Base-by-base conservation (phyloP, 2,329 filamentous ascomycete genomes). In the Bretziella fagacearum region DNA sequence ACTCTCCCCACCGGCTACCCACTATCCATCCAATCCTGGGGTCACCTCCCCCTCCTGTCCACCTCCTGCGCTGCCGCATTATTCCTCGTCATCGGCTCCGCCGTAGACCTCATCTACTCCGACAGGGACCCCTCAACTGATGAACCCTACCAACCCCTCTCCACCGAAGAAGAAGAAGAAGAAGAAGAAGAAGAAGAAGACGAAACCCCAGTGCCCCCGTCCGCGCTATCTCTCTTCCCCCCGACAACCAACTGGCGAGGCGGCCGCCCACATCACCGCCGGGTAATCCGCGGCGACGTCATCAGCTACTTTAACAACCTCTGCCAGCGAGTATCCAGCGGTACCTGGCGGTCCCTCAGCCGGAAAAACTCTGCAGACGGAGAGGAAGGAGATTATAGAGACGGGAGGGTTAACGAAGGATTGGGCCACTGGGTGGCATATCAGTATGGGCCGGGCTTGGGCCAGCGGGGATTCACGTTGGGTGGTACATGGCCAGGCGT, bases 371-470 rank as follows among this genome's bases (percentile, higher is more conserved):
- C 13, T 15, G 13, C 8, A 25, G 39, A 42, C 5, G 22, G 17
- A 42, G 39, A 42, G 10, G 13, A 26, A n/a, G 22, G 17, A 29
- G 39, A 23, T 25, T n/a, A n/a, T n/a, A n/a, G n/a, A n/a, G n/a
- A n/a, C 20, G 25, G 5, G n/a, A 20, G 2, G 3, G 22, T 25
- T 8, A n/a, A 15, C 39, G 7, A 10, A 13, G 11, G 22, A 20
- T n/a, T 26, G n/a, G 39, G 6, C 17, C 20, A 26, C 13, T 23
- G 25, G 13, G 22, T 26, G n/a, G 40, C 22, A 26, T 48, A 48
- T 23, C 37, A 26, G 10, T 32, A 40, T 39, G 39, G 46, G 18
- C 32, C 42, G 18, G 46, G 46, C 4, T 43, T 48, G 20, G 42
- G 40, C 13, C 41, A 20, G 8, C 36, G 20, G 3, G 33, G 37